Conservation (phyloP, 2,329 filamentous ascomycete species). For the Diaporthe velutina region DNA sequence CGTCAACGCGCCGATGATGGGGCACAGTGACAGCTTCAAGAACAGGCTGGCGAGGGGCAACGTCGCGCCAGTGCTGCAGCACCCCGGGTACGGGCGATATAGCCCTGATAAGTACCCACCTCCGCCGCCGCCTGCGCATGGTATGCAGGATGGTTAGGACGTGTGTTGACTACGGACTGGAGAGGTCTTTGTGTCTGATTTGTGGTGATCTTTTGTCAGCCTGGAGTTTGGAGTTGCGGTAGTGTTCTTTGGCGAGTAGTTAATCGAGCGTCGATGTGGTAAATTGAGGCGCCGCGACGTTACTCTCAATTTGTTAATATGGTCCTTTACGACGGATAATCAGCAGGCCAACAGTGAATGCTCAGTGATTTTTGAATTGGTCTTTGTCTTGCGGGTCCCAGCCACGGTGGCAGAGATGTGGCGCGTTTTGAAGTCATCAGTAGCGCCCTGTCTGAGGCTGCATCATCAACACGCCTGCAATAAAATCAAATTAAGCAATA, state of each 20-base stretch:
- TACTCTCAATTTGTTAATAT: too few relatives aligned
- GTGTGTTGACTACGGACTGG: slow-evolving; percentile 40
- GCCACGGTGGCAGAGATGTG: too few relatives aligned
- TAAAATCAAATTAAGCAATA: too few relatives aligned
- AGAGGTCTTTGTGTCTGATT: not conserved
- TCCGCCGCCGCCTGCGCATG: slow-evolving; percentile 33
- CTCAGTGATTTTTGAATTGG: too few relatives aligned
- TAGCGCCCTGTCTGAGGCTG: too few relatives aligned
- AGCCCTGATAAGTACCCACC: slow-evolving; percentile 41
- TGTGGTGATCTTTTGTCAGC: slow-evolving; percentile 6
- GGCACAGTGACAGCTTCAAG: slow-evolving; percentile 35
- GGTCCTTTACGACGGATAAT: too few relatives aligned
- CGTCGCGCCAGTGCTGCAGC: slow-evolving; percentile 58
- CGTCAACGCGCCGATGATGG: slow-evolving; percentile 23
- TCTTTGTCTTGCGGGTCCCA: too few relatives aligned
- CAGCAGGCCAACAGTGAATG: too few relatives aligned
- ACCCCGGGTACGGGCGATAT: slow-evolving; percentile 61
- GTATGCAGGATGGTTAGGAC: slow-evolving; percentile 39
- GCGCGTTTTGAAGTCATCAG: too few relatives aligned
- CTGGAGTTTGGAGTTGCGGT: slow-evolving; percentile 30
- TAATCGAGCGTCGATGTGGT: not conserved
- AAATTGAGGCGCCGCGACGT: not conserved
- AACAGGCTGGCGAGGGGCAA: slow-evolving; percentile 43
- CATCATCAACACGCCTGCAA: too few relatives aligned
- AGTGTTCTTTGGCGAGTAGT: not conserved